Evolutionary conservation across 805 yeast species (phyloP).

Genomic region (Saccharomycopsis lassenensis): DNA sequence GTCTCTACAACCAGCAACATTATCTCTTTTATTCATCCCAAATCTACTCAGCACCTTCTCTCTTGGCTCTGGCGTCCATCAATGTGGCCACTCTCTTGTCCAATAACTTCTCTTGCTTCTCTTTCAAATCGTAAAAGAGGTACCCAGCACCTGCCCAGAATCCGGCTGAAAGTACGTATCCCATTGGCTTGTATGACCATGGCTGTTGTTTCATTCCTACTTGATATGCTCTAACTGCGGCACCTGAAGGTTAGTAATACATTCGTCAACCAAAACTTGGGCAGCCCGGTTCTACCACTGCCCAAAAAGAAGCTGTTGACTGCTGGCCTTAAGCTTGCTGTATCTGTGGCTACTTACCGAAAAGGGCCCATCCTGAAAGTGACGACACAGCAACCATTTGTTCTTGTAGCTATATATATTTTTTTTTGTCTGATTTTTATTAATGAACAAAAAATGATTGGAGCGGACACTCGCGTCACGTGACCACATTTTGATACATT

Average conservation of each 20-base stretch:
- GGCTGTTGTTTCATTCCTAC: conserved; percentile 34
- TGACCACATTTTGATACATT: too few relatives aligned
- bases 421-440: too few relatives aligned
- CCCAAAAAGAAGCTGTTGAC: neutral
- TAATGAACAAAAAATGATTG: too few relatives aligned
- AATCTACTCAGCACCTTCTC: conserved; percentile 17
- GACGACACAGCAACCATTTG: conserved; percentile 19
- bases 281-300: neutral
- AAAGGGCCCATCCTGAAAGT: conserved; percentile 22
- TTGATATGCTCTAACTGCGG: conserved; percentile 34
- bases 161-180: conserved; percentile 34
- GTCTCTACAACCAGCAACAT: too few relatives aligned
- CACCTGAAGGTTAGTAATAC: conserved; percentile 22
- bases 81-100: conserved; percentile 29
- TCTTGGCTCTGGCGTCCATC: conserved; percentile 27
- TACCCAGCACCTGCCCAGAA: conserved; percentile 35
- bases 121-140: conserved; percentile 28
- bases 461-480: too few relatives aligned
- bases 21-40: too few relatives aligned
- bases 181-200: conserved; percentile 27
- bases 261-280: neutral
- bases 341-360: conserved; percentile 20
- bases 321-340: too few relatives aligned
- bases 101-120: conserved; percentile 28
- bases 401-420: too few relatives aligned